Evolutionary conservation across 2,329 filamentous ascomycete genomes (phyloP).

Genomic region (Ceratocystis albifundus): DNA sequence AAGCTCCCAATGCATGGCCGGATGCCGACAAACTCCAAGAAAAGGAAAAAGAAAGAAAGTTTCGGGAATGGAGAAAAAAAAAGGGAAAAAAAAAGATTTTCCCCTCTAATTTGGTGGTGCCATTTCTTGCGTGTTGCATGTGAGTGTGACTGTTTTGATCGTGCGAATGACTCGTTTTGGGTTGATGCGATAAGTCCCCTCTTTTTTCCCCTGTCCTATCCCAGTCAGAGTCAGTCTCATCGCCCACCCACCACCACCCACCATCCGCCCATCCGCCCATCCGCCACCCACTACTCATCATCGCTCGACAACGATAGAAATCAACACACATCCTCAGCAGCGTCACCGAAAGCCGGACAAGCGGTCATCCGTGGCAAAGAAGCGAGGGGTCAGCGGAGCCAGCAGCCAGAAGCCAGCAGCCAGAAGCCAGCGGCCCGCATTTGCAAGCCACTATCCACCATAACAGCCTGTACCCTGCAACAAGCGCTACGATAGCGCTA

Average conservation of each 20-base stretch:
- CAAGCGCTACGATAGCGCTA: too few species aligned
- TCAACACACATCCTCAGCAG: not conserved
- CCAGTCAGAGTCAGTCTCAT: not conserved
- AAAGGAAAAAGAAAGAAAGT: not conserved
- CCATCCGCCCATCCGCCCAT: too few species aligned
- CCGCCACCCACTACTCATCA: too few species aligned
- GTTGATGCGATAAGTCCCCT: not conserved
- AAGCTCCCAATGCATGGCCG: not conserved
- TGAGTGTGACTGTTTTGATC: not conserved
- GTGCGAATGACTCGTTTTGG: not conserved
- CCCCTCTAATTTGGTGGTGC: not conserved
- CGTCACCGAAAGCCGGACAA: not conserved
- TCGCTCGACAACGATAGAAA: too few species aligned
- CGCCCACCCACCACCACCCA: not conserved
- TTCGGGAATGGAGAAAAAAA: too few species aligned
- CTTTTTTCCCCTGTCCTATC: not conserved
- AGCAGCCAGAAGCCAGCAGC: too few species aligned
- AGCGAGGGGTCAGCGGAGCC: not conserved
- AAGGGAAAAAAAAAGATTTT: too few species aligned
- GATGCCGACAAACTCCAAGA: not conserved
- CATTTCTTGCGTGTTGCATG: not conserved
- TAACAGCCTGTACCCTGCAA: too few species aligned
- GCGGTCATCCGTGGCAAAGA: not conserved
- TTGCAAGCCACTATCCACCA: too few species aligned
- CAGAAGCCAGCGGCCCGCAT: too few species aligned